Conservation (phyloP, 176 grass and related monocot genomes). For the Otatea glauca region DNA sequence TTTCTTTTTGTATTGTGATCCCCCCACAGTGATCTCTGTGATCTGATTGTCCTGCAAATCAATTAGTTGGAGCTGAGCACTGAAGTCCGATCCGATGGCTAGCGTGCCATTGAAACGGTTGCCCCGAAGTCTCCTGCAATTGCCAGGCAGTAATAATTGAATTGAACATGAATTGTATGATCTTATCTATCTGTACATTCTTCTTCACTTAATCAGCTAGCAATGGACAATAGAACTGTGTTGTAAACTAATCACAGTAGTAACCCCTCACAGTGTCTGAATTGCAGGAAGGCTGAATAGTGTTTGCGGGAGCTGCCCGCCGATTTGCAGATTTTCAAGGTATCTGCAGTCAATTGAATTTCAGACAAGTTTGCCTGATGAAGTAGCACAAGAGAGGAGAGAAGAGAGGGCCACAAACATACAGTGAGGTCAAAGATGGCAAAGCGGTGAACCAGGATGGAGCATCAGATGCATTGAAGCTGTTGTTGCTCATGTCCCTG, state of each 20-base stretch:
- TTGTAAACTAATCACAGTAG: slow-evolving; percentile 8
- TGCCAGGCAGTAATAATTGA: background rate
- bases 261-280: slow-evolving; percentile 73
- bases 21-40: slow-evolving; percentile 24
- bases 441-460: slow-evolving; percentile 74
- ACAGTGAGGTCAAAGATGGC: slow-evolving; percentile 78
- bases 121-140: slow-evolving; percentile 60
- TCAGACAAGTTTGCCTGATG: slow-evolving; percentile 27
- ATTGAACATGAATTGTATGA: background rate
- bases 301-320: slow-evolving; percentile 55
- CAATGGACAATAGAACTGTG: background rate
- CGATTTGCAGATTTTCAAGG: slow-evolving; percentile 57
- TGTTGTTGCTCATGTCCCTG: slow-evolving; percentile 92
- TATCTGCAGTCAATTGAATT: slow-evolving; percentile 48
- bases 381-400: background rate
- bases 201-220: background rate
- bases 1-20: slow-evolving; percentile 40
- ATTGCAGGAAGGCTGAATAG: slow-evolving; percentile 67
- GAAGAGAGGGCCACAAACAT: slow-evolving; percentile 2
- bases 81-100: slow-evolving; percentile 49
- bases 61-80: slow-evolving; percentile 60
- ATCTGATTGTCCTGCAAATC: slow-evolving; percentile 75
- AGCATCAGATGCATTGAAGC: slow-evolving; percentile 63
- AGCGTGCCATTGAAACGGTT: slow-evolving; percentile 80
- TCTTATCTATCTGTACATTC: background rate